Evolutionary conservation across 108 stramenopile genomes (phyloP).

Genomic region (Chaetoceros tenuissimus): DNA sequence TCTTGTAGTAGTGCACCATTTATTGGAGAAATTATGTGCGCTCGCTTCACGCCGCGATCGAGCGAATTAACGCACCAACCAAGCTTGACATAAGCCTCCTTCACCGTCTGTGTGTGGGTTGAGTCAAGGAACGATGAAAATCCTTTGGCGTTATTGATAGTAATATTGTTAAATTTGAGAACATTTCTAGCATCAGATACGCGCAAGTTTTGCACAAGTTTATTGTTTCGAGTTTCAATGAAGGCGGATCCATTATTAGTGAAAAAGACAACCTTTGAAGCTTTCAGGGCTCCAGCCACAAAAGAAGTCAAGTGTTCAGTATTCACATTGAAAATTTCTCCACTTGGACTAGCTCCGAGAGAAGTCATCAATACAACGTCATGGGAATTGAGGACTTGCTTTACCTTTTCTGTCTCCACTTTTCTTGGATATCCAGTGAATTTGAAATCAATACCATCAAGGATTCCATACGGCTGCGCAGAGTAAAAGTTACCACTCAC

Average conservation of each 20-base stretch:
- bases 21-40: slow-evolving; percentile 77
- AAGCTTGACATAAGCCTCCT: slow-evolving; percentile 42
- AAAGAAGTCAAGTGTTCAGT: slow-evolving; percentile 74
- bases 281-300: slow-evolving; percentile 69
- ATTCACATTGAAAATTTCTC: slow-evolving; percentile 92
- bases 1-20: slow-evolving; percentile 86
- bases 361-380: slow-evolving; percentile 90
- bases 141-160: slow-evolving; percentile 53
- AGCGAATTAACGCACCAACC: slow-evolving; percentile 74
- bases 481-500: slow-evolving; percentile 84
- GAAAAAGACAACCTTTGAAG: slow-evolving; percentile 87
- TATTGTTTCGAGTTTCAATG: slow-evolving; percentile 34
- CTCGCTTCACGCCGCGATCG: slow-evolving; percentile 80
- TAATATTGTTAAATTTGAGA: slow-evolving; percentile 44
- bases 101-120: neutral
- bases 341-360: slow-evolving; percentile 82
- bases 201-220: slow-evolving; percentile 62
- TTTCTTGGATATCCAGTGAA: slow-evolving; percentile 85
- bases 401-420: slow-evolving; percentile 83
- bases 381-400: slow-evolving; percentile 60
- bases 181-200: slow-evolving; percentile 69
- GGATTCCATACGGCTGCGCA: slow-evolving; percentile 78
- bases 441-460: slow-evolving; percentile 72
- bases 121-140: slow-evolving; percentile 18
- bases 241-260: slow-evolving; percentile 51